Evolutionary conservation across 805 yeast genomes (phyloP), one percentile per base, ranked within the genome.

Genomic region (Candida pseudofarinosa): DNA sequence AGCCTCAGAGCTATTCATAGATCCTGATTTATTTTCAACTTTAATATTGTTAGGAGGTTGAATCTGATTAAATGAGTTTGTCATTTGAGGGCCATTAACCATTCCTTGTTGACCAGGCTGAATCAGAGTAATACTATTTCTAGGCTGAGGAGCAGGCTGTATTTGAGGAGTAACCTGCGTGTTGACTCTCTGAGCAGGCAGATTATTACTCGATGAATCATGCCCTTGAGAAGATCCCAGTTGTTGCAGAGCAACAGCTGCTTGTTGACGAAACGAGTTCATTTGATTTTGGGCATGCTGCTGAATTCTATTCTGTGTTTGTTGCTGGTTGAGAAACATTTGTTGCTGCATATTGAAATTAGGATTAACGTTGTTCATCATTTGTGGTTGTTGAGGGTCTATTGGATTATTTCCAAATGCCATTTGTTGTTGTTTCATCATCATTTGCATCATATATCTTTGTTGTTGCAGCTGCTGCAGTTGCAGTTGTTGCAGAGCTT

Each of bases 251-350:
- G 54, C 69, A 16, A 56, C 59, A 12, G 54, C 69, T 2, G 51
- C 67, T 50, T 69, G 79, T 47, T 70, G 81, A 38, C 79, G 67
- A 43, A 71, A 56, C 46, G 65, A 73, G 51, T 70, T 73, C 80
- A 74, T 72, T 55, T 74, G 80, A 35, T 59, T 62, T 52, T 74
- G 80, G 3, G 78, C 74, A 42, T 65, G 74, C 46, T 70, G 74
- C 45, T 72, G 77, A 33, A 64, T 64, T 30, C 65, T 48, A 43
- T 65, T 64, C 32, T 47, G 54, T 26, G 50, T 54, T 30, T 46
- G 51, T 18, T 49, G 55, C 33, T 44, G 53, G 28, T 54, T 54
- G 47, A 59, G 43, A 44, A 53, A 63, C 46, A 67, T 53, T 45
- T 60, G 68, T 42, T 63, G 69, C 43, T 58, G 68, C 38, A 55